These are phyloP conservation scores for Chaetothyriales sp. DNA, from an alignment of 2,329 filamentous ascomycete species.

Conservation along the genomic window DNA sequence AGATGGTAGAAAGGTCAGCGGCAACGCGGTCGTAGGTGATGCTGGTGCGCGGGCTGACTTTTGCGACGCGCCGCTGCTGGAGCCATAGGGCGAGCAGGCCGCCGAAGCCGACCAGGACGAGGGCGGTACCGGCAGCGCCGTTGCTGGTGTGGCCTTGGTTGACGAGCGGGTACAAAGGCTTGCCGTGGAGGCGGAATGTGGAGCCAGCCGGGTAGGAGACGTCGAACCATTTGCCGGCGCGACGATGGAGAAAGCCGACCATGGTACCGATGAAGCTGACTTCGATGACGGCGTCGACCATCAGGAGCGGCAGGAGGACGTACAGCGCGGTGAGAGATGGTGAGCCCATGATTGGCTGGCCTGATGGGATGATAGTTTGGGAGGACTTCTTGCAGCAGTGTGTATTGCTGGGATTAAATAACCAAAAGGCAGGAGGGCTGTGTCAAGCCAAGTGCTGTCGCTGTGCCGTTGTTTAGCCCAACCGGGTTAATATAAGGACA, in stretches of 20 bases:
- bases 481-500: background rate
- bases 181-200: slow-evolving; percentile 14
- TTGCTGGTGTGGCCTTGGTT: slow-evolving; percentile 18
- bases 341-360: background rate
- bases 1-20: background rate
- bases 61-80: slow-evolving; percentile 6
- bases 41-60: slow-evolving; percentile 3
- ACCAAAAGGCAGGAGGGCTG: no score
- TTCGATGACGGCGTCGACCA: slow-evolving; percentile 14
- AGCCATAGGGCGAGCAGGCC: slow-evolving; percentile 13
- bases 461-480: background rate
- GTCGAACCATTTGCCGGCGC: slow-evolving; percentile 14
- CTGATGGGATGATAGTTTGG: background rate
- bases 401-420: no score
- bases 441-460: no score
- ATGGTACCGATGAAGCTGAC: slow-evolving; percentile 14
- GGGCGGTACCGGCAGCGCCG: slow-evolving; percentile 16
- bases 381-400: background rate
- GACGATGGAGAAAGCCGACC: slow-evolving; percentile 16
- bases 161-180: slow-evolving; percentile 7
- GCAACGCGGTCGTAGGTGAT: background rate
- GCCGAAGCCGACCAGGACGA: slow-evolving; percentile 12
- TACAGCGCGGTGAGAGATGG: slow-evolving; percentile 1
- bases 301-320: slow-evolving; percentile 5
- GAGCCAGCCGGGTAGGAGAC: slow-evolving; percentile 2